phyloP scores from a whole-genome alignment of 2,329 filamentous ascomycete genomes.

The Elsinoe ampelina region DNA sequence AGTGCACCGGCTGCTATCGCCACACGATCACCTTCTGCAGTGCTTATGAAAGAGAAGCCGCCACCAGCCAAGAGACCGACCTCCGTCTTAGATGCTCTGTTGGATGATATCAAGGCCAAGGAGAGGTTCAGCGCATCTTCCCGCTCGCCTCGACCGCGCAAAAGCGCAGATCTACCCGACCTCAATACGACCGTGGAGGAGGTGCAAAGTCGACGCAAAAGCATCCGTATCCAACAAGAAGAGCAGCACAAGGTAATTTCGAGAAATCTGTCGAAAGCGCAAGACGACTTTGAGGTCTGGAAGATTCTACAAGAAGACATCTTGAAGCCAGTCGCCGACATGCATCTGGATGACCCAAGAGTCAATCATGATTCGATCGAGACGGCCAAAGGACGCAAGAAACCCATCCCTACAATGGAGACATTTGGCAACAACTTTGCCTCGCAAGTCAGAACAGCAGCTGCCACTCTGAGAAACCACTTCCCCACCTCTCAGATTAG shows the following conservation, averaged over 20 bases:
- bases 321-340: slow-evolving; percentile 33
- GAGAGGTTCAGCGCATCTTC: not conserved
- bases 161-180: not conserved
- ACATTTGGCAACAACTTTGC: slow-evolving; percentile 58
- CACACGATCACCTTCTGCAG: not conserved
- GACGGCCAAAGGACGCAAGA: not conserved
- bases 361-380: not conserved
- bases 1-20: not conserved
- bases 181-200: not conserved
- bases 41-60: not conserved
- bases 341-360: slow-evolving; percentile 15
- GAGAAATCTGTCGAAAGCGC: slow-evolving; percentile 43
- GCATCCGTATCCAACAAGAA: slow-evolving; percentile 11
- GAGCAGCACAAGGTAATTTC: not conserved
- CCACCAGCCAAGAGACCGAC: not conserved
- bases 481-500: slow-evolving; percentile 54
- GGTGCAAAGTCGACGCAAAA: slow-evolving; percentile 15
- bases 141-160: not conserved
- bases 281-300: slow-evolving; percentile 59
- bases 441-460: slow-evolving; percentile 48
- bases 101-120: slow-evolving; percentile 1
- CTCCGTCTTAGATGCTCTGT: not conserved
- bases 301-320: slow-evolving; percentile 56
- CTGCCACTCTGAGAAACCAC: slow-evolving; percentile 47
- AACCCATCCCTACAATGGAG: not conserved